Conservation (phyloP, 2,329 filamentous ascomycete species). For the Mycocentrospora acerina region DNA sequence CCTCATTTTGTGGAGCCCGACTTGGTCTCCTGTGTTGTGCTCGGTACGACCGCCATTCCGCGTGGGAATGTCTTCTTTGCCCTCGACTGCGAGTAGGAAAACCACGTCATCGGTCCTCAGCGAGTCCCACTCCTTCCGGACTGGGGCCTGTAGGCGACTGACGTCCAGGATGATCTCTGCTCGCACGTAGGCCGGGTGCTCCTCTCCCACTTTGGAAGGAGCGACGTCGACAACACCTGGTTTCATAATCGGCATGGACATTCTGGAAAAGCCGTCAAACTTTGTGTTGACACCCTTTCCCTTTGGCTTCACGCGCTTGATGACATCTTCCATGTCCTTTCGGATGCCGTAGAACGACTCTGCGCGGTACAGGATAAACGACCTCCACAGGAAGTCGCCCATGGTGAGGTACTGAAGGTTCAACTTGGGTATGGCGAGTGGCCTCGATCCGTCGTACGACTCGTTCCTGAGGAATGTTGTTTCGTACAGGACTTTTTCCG, state of each 20-base stretch:
- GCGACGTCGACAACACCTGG: constrained; percentile 85
- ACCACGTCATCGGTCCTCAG: constrained; percentile 85
- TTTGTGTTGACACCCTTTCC: constrained; percentile 64
- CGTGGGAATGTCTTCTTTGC: constrained; percentile 53
- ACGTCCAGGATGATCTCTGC: constrained; percentile 86
- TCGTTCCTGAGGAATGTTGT: constrained; percentile 77
- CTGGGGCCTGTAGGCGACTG: constrained; percentile 70
- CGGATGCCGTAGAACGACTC: constrained; percentile 94
- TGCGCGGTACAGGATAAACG: constrained; percentile 82
- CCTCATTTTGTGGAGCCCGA: constrained; percentile 71
- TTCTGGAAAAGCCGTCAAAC: constrained; percentile 85
- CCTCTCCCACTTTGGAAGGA: constrained; percentile 78
- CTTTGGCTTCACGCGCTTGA: constrained; percentile 76
- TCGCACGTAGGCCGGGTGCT: constrained; percentile 78
- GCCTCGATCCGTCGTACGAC: constrained; percentile 80
- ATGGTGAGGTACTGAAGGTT: constrained; percentile 95
- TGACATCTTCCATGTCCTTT: constrained; percentile 80
- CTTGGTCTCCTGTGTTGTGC: constrained; percentile 57
- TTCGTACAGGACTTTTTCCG: constrained; percentile 80
- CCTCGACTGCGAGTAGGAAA: constrained; percentile 78
- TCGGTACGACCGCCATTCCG: constrained; percentile 57
- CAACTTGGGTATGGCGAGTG: constrained; percentile 87
- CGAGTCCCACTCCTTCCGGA: constrained; percentile 86
- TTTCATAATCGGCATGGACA: constrained; percentile 85
- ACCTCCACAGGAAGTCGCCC: constrained; percentile 95